Evolutionary conservation across 768 basidiomycete species (phyloP).

Genomic region (Tricholoma sp.): DNA sequence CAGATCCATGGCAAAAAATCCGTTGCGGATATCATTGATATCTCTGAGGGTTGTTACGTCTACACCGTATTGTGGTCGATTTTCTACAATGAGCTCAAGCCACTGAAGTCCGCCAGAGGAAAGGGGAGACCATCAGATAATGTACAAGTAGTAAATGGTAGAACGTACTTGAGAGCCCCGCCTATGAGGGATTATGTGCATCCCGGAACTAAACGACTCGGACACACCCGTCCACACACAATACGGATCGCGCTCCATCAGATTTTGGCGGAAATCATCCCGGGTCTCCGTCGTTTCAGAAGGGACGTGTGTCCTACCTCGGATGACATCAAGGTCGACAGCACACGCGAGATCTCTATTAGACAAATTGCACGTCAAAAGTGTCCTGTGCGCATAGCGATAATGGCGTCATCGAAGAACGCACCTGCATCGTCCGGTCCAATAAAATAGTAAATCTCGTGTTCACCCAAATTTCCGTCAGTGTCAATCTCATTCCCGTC

Average conservation of each 20-base stretch:
- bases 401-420: constrained; percentile 2
- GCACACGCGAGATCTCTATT: constrained; percentile 7
- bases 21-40: constrained; percentile 18
- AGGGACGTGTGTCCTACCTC: constrained; percentile 9
- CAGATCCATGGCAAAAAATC: constrained; percentile 5
- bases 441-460: constrained; percentile 10
- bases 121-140: constrained; percentile 11
- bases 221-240: constrained; percentile 13
- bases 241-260: constrained; percentile 10
- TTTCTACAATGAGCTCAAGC: constrained; percentile 17
- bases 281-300: constrained; percentile 13
- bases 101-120: constrained; percentile 11
- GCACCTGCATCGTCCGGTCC: constrained; percentile 1
- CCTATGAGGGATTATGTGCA: constrained; percentile 16
- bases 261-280: constrained; percentile 7
- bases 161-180: constrained; percentile 14
- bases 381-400: constrained; percentile 3
- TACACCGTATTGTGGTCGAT: constrained; percentile 14
- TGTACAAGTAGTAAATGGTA: constrained; percentile 8
- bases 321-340: constrained; percentile 19
- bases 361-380: constrained; percentile 3
- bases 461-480: constrained; percentile 8
- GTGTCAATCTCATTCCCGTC: constrained; percentile 4
- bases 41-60: constrained; percentile 6
- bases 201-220: constrained; percentile 4